Conservation (phyloP, 129 eudicot genomes). For the Tagetes patula region DNA sequence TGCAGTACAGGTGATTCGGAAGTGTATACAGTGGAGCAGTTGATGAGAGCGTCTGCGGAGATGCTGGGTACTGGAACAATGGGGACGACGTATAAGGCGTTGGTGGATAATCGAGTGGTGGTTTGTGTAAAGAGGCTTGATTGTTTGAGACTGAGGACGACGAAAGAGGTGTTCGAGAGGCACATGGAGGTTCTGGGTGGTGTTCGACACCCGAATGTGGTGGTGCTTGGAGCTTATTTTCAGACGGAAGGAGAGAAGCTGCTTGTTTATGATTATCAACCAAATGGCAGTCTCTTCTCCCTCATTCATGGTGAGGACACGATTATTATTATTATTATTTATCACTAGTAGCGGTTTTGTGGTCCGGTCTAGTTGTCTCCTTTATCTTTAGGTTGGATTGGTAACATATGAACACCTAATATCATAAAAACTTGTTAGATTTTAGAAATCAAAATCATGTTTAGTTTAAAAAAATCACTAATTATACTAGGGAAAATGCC, state of each 20-base stretch:
- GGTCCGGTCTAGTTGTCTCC: too few species aligned
- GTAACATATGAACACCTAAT: too few species aligned
- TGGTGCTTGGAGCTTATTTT: conserved; percentile 68
- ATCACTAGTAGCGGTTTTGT: too few species aligned
- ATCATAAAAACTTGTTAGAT: too few species aligned
- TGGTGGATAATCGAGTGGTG: conserved; percentile 66
- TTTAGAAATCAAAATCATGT: too few species aligned
- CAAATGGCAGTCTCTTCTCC: conserved; percentile 77
- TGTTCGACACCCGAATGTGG: conserved; percentile 73
- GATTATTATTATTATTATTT: too few species aligned
- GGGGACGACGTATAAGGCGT: conserved; percentile 82
- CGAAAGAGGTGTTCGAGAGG: conserved; percentile 56
- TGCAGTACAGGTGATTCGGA: conserved; percentile 52
- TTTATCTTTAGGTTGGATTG: too few species aligned
- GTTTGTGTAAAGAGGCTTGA: conserved; percentile 78
- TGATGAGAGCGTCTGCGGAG: conserved; percentile 85
- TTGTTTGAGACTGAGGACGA: conserved; percentile 40
- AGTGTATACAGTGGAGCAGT: conserved; percentile 68
- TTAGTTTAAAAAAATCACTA: too few species aligned
- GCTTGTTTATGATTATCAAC: conserved; percentile 70
- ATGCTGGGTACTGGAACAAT: conserved; percentile 64
- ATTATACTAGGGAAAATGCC: neutral
- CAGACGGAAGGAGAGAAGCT: conserved; percentile 70
- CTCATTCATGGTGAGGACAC: conserved; percentile 59
- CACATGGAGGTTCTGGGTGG: conserved; percentile 75